Percentiles rank a stretch among this genome's conserved stretches.
Conservation (phyloP, 345 rosid species). For the Jatropha curcas region DNA sequence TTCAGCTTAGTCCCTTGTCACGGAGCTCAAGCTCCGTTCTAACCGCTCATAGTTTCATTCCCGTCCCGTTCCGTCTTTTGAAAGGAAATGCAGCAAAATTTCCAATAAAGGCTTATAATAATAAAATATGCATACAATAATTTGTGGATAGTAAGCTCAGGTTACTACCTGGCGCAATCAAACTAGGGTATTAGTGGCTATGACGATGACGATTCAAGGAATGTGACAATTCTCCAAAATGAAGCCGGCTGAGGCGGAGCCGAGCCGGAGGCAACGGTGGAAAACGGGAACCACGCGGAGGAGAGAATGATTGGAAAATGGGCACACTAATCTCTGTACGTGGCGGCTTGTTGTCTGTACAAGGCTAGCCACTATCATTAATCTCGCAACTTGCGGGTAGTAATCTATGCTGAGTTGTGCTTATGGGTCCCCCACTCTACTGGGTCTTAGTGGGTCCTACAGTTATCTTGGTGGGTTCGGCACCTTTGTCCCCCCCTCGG, state of each 20-base stretch:
- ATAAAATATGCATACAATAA: no score
- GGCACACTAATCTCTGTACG: slow-evolving; percentile 31
- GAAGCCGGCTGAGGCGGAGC: slow-evolving; percentile 27
- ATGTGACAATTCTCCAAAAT: slow-evolving; percentile 32
- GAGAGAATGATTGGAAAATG: slow-evolving; percentile 13
- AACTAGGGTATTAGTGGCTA: not conserved
- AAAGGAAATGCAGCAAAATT: no score
- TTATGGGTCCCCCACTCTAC: not conserved
- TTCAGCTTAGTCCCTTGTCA: slow-evolving; percentile 18
- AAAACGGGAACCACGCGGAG: slow-evolving; percentile 28
- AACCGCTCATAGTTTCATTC: slow-evolving; percentile 22
- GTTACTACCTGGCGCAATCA: not conserved
- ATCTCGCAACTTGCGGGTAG: slow-evolving; percentile 44
- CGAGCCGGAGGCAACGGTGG: slow-evolving; percentile 17
- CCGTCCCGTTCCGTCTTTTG: slow-evolving; percentile 28
- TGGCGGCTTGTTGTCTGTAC: slow-evolving; percentile 70
- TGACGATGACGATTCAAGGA: not conserved
- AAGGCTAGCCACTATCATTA: slow-evolving; percentile 62
- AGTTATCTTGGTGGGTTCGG: not conserved
- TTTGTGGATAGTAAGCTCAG: not conserved
- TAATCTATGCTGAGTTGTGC: slow-evolving; percentile 22
- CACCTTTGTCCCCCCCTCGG: not conserved
- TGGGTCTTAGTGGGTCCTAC: slow-evolving; percentile 13
- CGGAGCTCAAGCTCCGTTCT: slow-evolving; percentile 35
- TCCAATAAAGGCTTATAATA: no score